Evolutionary conservation across 2,329 filamentous ascomycete genomes (phyloP).

Genomic region (Alternaria infectoria): DNA sequence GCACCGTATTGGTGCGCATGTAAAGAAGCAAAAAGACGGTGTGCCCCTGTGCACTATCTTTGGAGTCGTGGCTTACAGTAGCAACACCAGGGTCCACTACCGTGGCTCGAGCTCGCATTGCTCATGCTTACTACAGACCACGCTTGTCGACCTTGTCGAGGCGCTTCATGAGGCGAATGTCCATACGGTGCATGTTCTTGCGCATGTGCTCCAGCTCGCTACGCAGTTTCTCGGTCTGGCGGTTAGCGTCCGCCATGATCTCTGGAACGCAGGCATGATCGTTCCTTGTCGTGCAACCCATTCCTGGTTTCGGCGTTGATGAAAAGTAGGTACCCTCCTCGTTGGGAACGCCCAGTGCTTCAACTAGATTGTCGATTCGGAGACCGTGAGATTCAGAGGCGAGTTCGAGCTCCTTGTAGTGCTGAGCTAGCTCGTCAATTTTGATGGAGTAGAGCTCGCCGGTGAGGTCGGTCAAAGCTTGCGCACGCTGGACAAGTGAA

Average conservation of each 20-base stretch:
- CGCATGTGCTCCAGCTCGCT: conserved; percentile 20
- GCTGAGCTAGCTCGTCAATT: conserved; percentile 11
- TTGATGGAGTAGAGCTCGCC: conserved; percentile 13
- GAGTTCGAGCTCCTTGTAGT: conserved; percentile 9
- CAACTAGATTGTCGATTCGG: conserved; percentile 33
- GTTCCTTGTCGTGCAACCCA: background rate
- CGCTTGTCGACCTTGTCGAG: conserved; percentile 14
- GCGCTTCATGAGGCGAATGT: conserved; percentile 24
- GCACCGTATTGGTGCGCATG: background rate
- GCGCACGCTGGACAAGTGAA: conserved; percentile 12
- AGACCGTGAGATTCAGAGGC: conserved; percentile 10
- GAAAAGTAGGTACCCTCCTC: conserved; percentile 25
- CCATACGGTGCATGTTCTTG: conserved; percentile 23
- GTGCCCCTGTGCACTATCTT: background rate
- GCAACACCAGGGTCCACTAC: background rate
- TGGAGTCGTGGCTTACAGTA: background rate
- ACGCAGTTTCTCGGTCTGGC: conserved; percentile 13
- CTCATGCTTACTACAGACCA: background rate
- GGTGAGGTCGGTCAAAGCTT: conserved; percentile 14
- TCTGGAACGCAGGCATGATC: background rate
- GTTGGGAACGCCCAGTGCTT: conserved; percentile 31
- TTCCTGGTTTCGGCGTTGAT: background rate
- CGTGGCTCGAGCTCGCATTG: background rate
- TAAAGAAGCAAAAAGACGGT: background rate
- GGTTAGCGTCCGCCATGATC: background rate